Conservation (phyloP, 768 basidiomycete species). For the Leccinum barrowsii region DNA sequence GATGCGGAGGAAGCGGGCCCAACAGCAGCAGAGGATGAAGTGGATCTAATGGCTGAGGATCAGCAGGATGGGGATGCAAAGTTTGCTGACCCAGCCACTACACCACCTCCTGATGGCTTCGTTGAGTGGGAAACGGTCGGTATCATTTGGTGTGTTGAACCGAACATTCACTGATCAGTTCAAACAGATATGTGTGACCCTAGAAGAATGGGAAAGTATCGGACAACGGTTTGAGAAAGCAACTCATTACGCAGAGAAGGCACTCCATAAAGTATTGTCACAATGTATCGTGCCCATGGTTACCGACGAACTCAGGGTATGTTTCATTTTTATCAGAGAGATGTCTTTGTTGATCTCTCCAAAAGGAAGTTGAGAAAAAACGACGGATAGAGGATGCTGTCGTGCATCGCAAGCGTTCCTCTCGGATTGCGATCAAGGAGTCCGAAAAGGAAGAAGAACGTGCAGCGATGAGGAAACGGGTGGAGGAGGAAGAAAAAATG, state of each 20-base stretch:
- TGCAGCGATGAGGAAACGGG: conserved; percentile 52
- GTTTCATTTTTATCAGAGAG: conserved; percentile 1
- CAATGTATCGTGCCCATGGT: conserved; percentile 71
- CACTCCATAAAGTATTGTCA: conserved; percentile 64
- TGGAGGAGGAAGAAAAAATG: conserved; percentile 66
- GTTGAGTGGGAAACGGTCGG: conserved; percentile 91
- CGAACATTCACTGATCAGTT: not conserved
- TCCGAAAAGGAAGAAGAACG: conserved; percentile 73
- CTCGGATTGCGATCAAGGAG: conserved; percentile 81
- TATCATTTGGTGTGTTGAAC: conserved; percentile 3
- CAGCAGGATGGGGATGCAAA: conserved; percentile 1
- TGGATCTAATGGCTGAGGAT: conserved; percentile 1
- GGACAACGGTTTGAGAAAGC: conserved; percentile 72
- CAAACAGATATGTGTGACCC: conserved; percentile 72
- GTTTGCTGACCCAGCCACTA: not conserved
- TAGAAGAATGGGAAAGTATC: conserved; percentile 82
- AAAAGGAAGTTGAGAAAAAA: conserved; percentile 61
- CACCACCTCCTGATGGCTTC: conserved; percentile 46
- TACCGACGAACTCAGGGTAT: conserved; percentile 61
- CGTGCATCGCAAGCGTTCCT: conserved; percentile 85
- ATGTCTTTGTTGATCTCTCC: conserved; percentile 5
- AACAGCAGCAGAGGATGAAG: not conserved
- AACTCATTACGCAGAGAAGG: conserved; percentile 77
- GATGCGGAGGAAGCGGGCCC: conserved; percentile 2
- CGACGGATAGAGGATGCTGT: conserved; percentile 69